Evolutionary conservation across 2,329 filamentous ascomycete species (phyloP), one percentile per base, ranked within the genome.

Genomic region (Furcasterigmium furcatum): DNA sequence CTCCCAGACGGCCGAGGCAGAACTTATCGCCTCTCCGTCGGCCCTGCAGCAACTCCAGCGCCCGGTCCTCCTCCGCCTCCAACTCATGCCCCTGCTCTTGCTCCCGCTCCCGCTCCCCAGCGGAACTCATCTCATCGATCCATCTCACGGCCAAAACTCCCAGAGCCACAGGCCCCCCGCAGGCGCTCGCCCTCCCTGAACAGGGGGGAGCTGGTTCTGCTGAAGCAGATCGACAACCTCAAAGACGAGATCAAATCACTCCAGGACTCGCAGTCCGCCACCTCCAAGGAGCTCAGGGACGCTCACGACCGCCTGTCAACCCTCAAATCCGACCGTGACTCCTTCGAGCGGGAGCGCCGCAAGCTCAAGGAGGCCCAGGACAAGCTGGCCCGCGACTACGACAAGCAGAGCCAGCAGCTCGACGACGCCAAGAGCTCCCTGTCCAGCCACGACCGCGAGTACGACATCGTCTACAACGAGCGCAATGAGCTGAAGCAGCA

Each of bases 181-280:
- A 43, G 34, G 8, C 32, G 32, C 13, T 32, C 40, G 6, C 14
- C 25, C 45, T 51, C 34, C 36, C 43, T 12, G 41, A 49, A 42
- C 40, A 45, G 41, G 16, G 41, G 47, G 2, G 47, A 50, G 14
- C 35, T 41, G 32, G 43, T 35, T n/a, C 45, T 50, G 25, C 36
- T 43, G 36, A 48, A 43, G 41, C 40, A 52, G 32, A 48, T 52
- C 34, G 34, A 42, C n/a, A 43, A 38, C 24, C 49, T 52, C 47
- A 47, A 41, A 9, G 48, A 46, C n/a, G 41, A 49, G 38, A 35
- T 49, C 21, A 48, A 38, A 16, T 32, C 25, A 14, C 45, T 50
- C 13, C 45, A 50, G 14, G 46, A 46, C 25, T 40, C 43, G 27
- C 50, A 50, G 19, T 45, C 38, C 32, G 40, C 35, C 16, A 46